Evolutionary conservation across 73 alveolate species (phyloP), one percentile per base, ranked within the genome.

Genomic region (Paramecium sexaurelia): DNA sequence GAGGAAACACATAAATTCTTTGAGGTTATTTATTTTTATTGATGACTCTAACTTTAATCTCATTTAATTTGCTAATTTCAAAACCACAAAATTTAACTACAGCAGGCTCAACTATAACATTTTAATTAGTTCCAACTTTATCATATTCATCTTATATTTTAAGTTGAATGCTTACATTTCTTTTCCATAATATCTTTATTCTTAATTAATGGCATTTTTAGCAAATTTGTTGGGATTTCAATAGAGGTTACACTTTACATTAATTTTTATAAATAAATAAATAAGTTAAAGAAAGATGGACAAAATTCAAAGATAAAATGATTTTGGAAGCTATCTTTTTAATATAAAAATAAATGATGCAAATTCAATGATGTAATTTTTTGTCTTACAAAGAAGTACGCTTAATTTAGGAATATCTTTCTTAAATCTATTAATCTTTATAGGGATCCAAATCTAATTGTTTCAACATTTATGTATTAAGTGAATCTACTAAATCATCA

Each of bases 61-160:
- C 97, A 84, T 93, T 94, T 71, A 95, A 93, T 93, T 96, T 97
- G 83, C 82, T 89, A 47, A 93, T 68, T 94, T 97, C 99, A 93
- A 96, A 97, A 47, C 99, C 99, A 55, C 98, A 95, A 66, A 97
- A 96, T 86, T 96, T 97, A 35, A 97, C 98, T 2, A 97, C 92
- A 56, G 98, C 94, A 35, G 99, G 99, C 13, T 88, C 94, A 36
- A 88, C 91, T 19, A 68, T 47, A 29, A 88, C 83, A 69, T 35
- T 56, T 24, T 36, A 66, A 82, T 88, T 88, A 15, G 55, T 29
- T 78, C 90, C 90, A 78, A 78, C 90, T 78, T 78, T 78, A 78
- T 78, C 90, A n/a, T 78, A 78, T 78, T 78, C 90, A 78, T 78
- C 90, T 78, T 41, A 29, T 22, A 19, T 1, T 9, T n/a, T 29